Base-by-base conservation (phyloP, 208 protist genomes). In the Leishmania guyanensis region DNA sequence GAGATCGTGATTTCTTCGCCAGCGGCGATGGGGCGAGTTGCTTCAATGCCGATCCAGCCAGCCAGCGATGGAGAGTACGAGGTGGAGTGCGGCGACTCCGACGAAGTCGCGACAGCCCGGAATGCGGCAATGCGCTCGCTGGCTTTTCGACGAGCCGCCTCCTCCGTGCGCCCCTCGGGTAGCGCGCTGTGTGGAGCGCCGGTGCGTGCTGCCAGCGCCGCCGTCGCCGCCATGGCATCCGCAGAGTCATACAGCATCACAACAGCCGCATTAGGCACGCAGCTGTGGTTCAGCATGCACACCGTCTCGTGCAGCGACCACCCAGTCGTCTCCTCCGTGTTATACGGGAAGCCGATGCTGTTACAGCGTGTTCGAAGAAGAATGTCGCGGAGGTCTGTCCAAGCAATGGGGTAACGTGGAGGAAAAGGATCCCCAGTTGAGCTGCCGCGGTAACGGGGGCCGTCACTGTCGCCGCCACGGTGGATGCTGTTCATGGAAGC, bases 271-370 rank as follows among this genome's bases (percentile, higher is more conserved):
- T 94, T 95, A 26, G 93, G 92, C 54, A 80, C 65, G 79, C 93
- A 97, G 84, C 89, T 93, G 88, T 97, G 93, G 82, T 97, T 97
- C 77, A 95, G 82, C 92, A 95, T 95, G 79, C 91, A 95, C 62
- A 94, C 74, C 26, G 86, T 85, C 65, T 82, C 78, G 76, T 95
- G 84, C 77, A 97, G 81, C 39, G 91, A 86, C 92, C 93, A 97
- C 14, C 93, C 93, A 14, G 90, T 84, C 20, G 93, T 97, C 43
- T 91, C 84, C 33, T 81, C 51, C 8, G 88, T 51, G 50, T 84
- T 92, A 80, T 95, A 97, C 1, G 93, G 93, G 60, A 95, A 97
- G 39, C 93, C 93, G 54, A 97, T 80, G 78, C 90, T 94, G 84
- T 97, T 97, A 77, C 86, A 91, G 68, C 89, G 88, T 5, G 89